These are phyloP conservation scores for Cladosporium sp. DNA, from an alignment of 2,329 filamentous ascomycete species.

Conservation along the genomic window DNA sequence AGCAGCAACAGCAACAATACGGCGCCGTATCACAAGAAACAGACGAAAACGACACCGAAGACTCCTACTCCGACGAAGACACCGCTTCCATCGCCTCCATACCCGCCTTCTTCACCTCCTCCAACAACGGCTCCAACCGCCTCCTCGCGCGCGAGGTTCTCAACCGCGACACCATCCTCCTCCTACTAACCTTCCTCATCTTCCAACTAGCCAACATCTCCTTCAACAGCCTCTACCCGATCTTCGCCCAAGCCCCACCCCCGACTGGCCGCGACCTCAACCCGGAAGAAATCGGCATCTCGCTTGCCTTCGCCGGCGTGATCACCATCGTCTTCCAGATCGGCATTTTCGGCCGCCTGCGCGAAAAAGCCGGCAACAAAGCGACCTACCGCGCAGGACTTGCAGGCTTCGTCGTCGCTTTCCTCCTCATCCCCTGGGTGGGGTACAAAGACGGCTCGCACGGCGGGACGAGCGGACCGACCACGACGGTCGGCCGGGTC, in stretches of 20 bases:
- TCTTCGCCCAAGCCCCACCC: conserved; percentile 72
- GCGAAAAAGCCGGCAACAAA: conserved; percentile 77
- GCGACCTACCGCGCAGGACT: conserved; percentile 76
- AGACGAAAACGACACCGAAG: conserved; percentile 21
- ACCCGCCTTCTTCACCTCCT: conserved; percentile 29
- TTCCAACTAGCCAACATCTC: conserved; percentile 94
- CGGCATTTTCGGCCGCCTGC: conserved; percentile 74
- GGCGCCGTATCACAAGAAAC: conserved; percentile 14
- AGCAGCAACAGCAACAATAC: conserved; percentile 13
- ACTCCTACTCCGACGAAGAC: conserved; percentile 34
- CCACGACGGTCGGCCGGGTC: conserved; percentile 52
- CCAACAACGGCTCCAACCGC: conserved; percentile 39
- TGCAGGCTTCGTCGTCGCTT: conserved; percentile 74
- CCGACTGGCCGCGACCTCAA: conserved; percentile 74
- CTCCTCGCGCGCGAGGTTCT: conserved; percentile 59
- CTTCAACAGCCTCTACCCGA: conserved; percentile 92
- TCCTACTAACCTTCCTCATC: conserved; percentile 82
- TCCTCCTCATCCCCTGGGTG: conserved; percentile 85
- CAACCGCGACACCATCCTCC: conserved; percentile 74
- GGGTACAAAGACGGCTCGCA: conserved; percentile 63
- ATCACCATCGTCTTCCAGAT: conserved; percentile 90
- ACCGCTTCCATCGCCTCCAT: conserved; percentile 30
- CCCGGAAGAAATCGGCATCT: conserved; percentile 78
- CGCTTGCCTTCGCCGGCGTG: conserved; percentile 75
- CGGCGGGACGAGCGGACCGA: conserved; percentile 46